phyloP scores from a whole-genome alignment of 352 stramenopile genomes.

The Phytophthora niederhauseri region DNA sequence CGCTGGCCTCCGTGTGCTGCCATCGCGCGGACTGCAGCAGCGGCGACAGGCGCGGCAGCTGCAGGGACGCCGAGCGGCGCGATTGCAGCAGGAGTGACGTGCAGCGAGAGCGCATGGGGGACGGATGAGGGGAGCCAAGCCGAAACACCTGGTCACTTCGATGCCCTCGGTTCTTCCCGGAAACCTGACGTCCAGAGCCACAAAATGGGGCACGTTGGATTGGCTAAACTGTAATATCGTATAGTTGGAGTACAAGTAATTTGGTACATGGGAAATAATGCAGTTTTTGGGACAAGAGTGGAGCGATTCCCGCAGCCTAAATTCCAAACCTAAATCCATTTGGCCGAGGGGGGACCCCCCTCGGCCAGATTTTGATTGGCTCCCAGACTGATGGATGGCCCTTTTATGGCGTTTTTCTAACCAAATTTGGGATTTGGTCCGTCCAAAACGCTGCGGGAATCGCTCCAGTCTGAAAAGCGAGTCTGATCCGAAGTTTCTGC shows the following conservation, averaged over 20 bases:
- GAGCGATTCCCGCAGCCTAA: too few relatives aligned
- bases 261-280: too few relatives aligned
- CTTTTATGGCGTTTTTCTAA: too few relatives aligned
- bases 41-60: constrained; percentile 8
- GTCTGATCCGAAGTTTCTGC: not conserved
- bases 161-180: not conserved
- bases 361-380: too few relatives aligned
- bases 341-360: too few relatives aligned
- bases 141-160: not conserved
- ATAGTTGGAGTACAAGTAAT: too few relatives aligned
- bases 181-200: constrained; percentile 6
- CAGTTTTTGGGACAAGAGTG: too few relatives aligned
- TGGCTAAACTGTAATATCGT: not conserved
- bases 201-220: constrained; percentile 4
- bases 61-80: constrained; percentile 9
- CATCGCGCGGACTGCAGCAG: constrained; percentile 23
- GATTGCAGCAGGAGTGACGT: constrained; percentile 29
- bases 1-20: constrained; percentile 25
- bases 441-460: too few relatives aligned
- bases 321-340: too few relatives aligned
- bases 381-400: too few relatives aligned
- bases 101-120: constrained; percentile 17
- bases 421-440: too few relatives aligned
- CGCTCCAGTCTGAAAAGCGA: too few relatives aligned
- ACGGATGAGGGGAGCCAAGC: not conserved